These are phyloP conservation scores for Daldinia decipiens DNA, from an alignment of 495 filamentous ascomycete genomes.

Conservation along the genomic window DNA sequence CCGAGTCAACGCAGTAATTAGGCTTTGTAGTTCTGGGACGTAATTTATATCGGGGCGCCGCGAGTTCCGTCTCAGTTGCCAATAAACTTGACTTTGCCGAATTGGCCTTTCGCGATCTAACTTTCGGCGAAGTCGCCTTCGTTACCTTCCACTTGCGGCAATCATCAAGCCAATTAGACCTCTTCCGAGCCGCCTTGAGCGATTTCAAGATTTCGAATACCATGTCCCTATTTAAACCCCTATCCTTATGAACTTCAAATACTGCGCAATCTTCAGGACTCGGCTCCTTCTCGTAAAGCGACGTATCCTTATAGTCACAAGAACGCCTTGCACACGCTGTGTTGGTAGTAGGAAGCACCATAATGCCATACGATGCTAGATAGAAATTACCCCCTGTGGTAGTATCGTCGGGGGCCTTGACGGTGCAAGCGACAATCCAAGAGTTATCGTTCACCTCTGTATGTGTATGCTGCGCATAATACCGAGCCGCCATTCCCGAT, in stretches of 20 bases:
- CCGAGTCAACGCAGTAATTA: neutral
- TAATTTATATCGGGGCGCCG: neutral
- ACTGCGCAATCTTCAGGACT: neutral
- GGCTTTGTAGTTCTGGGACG: neutral
- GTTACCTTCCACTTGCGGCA: neutral
- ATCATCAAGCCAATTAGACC: neutral
- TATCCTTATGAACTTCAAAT: neutral
- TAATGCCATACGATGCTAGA: constrained; percentile 20
- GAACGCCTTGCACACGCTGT: constrained; percentile 13
- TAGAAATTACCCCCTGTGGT: constrained; percentile 8
- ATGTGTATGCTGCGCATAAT: neutral
- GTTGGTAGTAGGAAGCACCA: constrained; percentile 17
- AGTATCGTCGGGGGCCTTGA: neutral
- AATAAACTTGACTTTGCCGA: neutral
- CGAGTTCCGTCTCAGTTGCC: neutral
- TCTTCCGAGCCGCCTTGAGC: neutral
- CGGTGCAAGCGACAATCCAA: constrained; percentile 10
- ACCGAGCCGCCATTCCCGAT: neutral
- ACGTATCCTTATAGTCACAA: constrained; percentile 9
- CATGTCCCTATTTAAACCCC: neutral
- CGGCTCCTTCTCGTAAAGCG: constrained; percentile 3
- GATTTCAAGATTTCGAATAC: constrained; percentile 4
- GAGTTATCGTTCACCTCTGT: constrained; percentile 6
- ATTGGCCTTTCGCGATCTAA: neutral
- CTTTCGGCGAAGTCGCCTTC: neutral